phyloP scores from a whole-genome alignment of 2,329 filamentous ascomycete species.

The Aspergillus oerlinghausenensis region DNA sequence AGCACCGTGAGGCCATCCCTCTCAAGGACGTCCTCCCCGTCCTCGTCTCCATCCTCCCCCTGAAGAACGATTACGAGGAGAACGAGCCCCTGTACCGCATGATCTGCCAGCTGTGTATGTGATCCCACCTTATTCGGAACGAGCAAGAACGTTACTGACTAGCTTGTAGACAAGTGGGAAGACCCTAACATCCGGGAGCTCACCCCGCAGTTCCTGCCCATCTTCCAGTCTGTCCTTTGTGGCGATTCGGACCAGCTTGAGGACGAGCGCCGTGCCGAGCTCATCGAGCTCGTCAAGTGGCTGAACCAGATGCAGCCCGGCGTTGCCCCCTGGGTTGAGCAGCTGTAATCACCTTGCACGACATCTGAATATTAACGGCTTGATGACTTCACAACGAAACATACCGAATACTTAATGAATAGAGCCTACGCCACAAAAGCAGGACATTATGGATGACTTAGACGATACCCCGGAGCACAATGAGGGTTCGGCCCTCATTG shows the following conservation, averaged over 20 bases:
- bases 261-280: constrained; percentile 43
- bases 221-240: constrained; percentile 45
- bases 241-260: constrained; percentile 45
- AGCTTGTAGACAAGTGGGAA: constrained; percentile 40
- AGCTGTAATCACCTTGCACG: constrained; percentile 22
- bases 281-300: constrained; percentile 46
- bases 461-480: constrained; percentile 26
- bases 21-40: constrained; percentile 76
- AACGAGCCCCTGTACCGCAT: constrained; percentile 91
- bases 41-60: constrained; percentile 71
- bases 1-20: constrained; percentile 77
- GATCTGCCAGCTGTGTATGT: constrained; percentile 79
- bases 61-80: constrained; percentile 93
- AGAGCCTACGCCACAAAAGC: constrained; percentile 22
- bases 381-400: constrained; percentile 15
- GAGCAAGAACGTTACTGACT: constrained; percentile 10
- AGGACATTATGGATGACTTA: constrained; percentile 22
- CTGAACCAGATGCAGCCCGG: constrained; percentile 44
- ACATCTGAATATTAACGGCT: constrained; percentile 6
- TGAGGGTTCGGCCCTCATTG: not conserved
- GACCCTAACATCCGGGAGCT: constrained; percentile 43
- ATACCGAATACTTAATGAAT: constrained; percentile 22
- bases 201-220: constrained; percentile 43
- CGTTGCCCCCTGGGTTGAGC: constrained; percentile 36
- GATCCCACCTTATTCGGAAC: not conserved